Evolutionary conservation across 768 basidiomycete genomes (phyloP).

Genomic region (Boletus subcaerulescens): DNA sequence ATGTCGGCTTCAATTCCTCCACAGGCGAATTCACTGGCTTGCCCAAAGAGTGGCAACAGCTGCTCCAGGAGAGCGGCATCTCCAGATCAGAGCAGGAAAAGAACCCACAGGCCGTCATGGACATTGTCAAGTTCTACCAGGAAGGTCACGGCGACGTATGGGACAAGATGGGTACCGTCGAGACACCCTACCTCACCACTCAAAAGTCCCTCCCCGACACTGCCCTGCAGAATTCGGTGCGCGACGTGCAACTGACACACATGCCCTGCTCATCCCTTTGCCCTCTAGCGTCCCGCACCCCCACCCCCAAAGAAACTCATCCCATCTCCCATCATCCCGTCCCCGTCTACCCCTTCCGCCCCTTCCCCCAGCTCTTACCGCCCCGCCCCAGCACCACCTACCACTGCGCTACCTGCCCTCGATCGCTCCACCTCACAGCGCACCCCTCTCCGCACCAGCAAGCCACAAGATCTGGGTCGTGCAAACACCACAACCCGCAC

Average conservation of each 20-base stretch:
- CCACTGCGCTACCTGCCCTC: slow-evolving; percentile 60
- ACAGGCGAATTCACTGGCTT: slow-evolving; percentile 98
- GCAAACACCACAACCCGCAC: slow-evolving; percentile 71
- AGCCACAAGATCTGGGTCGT: slow-evolving; percentile 50
- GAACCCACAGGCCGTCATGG: slow-evolving; percentile 97
- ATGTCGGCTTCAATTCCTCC: slow-evolving; percentile 98
- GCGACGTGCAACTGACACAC: slow-evolving; percentile 16
- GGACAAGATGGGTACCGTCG: slow-evolving; percentile 78
- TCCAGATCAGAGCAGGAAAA: slow-evolving; percentile 93
- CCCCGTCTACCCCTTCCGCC: slow-evolving; percentile 30
- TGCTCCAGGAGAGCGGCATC: slow-evolving; percentile 93
- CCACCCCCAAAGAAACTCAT: slow-evolving; percentile 41
- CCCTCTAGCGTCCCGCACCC: slow-evolving; percentile 36
- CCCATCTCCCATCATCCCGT: slow-evolving; percentile 26
- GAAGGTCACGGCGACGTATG: slow-evolving; percentile 78
- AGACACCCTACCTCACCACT: slow-evolving; percentile 18
- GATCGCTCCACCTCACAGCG: slow-evolving; percentile 90
- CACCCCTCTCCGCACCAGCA: slow-evolving; percentile 50
- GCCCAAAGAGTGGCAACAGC: slow-evolving; percentile 98
- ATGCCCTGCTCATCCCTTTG: slow-evolving; percentile 2
- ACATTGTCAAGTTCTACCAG: slow-evolving; percentile 98
- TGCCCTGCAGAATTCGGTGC: slow-evolving; percentile 54
- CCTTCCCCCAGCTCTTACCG: slow-evolving; percentile 54
- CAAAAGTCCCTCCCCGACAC: slow-evolving; percentile 42
- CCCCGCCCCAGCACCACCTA: slow-evolving; percentile 73